These are phyloP conservation scores for Aureobasidium sp. DNA, from an alignment of 2,329 filamentous ascomycete species.

Conservation along the genomic window DNA sequence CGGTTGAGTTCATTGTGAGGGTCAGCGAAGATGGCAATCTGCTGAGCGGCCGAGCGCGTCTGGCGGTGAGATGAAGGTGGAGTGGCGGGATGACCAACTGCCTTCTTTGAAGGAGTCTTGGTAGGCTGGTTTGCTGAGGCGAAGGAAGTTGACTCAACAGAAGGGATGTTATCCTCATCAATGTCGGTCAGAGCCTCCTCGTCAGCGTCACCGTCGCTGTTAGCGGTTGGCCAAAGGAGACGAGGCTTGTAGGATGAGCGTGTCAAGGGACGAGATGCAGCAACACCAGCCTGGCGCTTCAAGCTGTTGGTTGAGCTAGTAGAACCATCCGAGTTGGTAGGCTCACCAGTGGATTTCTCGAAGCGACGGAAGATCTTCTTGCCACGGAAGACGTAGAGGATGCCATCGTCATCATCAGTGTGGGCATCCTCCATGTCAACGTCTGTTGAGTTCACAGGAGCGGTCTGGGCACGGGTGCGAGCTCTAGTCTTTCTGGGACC, in stretches of 20 bases:
- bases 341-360: slow-evolving; percentile 34
- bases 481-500: slow-evolving; percentile 37
- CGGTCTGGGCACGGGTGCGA: slow-evolving; percentile 35
- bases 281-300: slow-evolving; percentile 32
- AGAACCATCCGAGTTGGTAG: slow-evolving; percentile 27
- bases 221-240: slow-evolving; percentile 55
- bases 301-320: slow-evolving; percentile 20
- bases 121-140: slow-evolving; percentile 21
- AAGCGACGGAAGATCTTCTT: slow-evolving; percentile 72
- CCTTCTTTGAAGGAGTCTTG: slow-evolving; percentile 5
- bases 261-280: slow-evolving; percentile 48
- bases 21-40: slow-evolving; percentile 14
- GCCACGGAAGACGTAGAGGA: slow-evolving; percentile 72
- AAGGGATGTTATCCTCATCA: slow-evolving; percentile 19
- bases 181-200: slow-evolving; percentile 51
- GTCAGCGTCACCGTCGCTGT: slow-evolving; percentile 48
- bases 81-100: slow-evolving; percentile 49
- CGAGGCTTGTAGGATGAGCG: slow-evolving; percentile 66
- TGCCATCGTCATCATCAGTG: slow-evolving; percentile 57
- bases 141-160: slow-evolving; percentile 24
- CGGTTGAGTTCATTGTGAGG: background rate
- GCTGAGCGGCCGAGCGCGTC: slow-evolving; percentile 45
- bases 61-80: slow-evolving; percentile 57
- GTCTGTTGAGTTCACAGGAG: slow-evolving; percentile 46
- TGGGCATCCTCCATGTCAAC: slow-evolving; percentile 53